Evolutionary conservation across 495 filamentous ascomycete species (phyloP), one percentile per base, ranked within the genome.

Genomic region (Staphylotrichum longicolle): DNA sequence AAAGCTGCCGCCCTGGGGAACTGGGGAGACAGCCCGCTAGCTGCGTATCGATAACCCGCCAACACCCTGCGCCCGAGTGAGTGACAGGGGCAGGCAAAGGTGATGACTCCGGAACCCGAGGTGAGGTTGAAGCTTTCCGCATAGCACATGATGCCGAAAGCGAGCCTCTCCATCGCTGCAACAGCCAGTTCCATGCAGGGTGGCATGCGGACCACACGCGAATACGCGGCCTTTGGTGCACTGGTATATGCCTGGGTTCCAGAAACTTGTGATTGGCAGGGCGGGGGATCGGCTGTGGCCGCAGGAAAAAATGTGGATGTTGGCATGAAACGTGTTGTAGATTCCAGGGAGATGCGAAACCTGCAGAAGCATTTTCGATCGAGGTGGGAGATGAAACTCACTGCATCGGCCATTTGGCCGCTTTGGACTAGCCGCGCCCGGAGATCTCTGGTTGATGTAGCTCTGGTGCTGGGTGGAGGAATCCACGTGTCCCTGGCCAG

Each of bases 311-410:
- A 58, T 34, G 49, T 54, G 50, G 62, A 55, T 56, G 45, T 46
- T 57, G 57, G 62, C 51, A 58, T 64, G 57, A 65, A 65, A 65
- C 63, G 9, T 52, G 41, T 49, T 47, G 63, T 48, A 33, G 50
- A 40, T 61, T 58, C 58, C 57, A 57, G 48, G 39, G 32, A 40
- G 27, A 65, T 61, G 58, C 58, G 53, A 65, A 61, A 65, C 52
- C 30, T 12, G 35, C 47, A 48, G 46, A 48, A 57, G 47, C 52
- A 60, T 56, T 57, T 57, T 44, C 10, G 56, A 60, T 52, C n/a
- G 46, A 48, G 48, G 8, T 49, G 33, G 41, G 50, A 41, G 30
- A 65, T 65, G 63, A 65, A 65, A 65, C 62, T 15, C 55, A 32
- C 20, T 46, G 32, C 32, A 49, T 35, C 47, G 14, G 33, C 40